phyloP scores from a whole-genome alignment of 192 early-diverging fungal genomes.

The Coemansia sp. region DNA sequence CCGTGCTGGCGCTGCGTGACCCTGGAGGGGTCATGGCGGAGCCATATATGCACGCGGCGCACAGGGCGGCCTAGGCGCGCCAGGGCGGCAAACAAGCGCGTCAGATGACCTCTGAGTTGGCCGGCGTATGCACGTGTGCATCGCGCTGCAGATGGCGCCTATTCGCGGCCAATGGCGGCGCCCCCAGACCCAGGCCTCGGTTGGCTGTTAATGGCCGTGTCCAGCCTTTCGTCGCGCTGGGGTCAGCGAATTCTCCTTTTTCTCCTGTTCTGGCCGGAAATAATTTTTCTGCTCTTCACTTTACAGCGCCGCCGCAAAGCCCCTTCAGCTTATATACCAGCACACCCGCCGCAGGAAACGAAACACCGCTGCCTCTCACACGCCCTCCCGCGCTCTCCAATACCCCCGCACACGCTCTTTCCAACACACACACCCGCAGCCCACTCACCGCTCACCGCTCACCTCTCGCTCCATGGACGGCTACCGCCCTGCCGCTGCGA shows the following conservation, averaged over 20 bases:
- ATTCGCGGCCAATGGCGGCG: slow-evolving; percentile 36
- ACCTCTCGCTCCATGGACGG: slow-evolving; percentile 33
- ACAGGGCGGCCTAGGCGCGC: too few species aligned
- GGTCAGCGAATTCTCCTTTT: neutral
- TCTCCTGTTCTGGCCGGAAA: neutral
- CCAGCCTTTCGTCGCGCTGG: slow-evolving; percentile 4
- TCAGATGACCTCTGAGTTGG: slow-evolving; percentile 7
- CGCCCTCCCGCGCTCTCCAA: too few species aligned
- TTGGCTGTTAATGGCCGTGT: slow-evolving; percentile 35
- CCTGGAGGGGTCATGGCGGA: too few species aligned
- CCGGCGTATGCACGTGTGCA: slow-evolving; percentile 24
- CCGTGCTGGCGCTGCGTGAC: too few species aligned
- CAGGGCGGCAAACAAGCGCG: too few species aligned
- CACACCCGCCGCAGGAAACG: too few species aligned
- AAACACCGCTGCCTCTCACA: too few species aligned
- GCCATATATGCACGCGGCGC: too few species aligned
- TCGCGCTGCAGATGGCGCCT: slow-evolving; percentile 14
- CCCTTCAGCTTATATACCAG: neutral
- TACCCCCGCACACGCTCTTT: too few species aligned
- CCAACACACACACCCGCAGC: too few species aligned
- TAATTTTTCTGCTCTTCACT: neutral
- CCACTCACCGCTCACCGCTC: too few species aligned
- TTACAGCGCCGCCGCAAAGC: too few species aligned
- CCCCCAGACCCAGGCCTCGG: slow-evolving; percentile 14
- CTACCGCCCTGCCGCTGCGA: slow-evolving; percentile 29